Conservation (phyloP, 164 flowering plant genomes). For the Litsea cubeba region DNA sequence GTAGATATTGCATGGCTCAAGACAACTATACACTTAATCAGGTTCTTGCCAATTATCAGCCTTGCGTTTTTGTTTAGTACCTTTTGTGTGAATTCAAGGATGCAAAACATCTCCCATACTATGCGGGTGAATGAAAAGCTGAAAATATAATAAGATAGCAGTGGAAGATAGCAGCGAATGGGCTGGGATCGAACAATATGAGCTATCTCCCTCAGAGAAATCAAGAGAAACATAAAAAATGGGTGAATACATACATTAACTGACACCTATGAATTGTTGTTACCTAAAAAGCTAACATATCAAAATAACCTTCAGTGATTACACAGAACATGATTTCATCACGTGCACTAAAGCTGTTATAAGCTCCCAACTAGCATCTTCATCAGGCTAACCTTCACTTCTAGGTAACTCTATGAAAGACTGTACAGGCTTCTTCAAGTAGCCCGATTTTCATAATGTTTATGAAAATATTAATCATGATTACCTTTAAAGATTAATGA, state of each 20-base stretch:
- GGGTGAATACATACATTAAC: no score
- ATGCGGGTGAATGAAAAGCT: neutral
- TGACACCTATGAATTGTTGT: neutral
- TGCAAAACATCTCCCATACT: slow-evolving; percentile 91
- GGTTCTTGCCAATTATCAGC: slow-evolving; percentile 38
- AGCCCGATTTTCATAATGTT: slow-evolving; percentile 61
- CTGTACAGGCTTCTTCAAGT: slow-evolving; percentile 68
- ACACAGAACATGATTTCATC: slow-evolving; percentile 94
- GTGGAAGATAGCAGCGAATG: neutral
- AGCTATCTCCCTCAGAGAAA: neutral
- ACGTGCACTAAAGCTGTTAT: slow-evolving; percentile 88
- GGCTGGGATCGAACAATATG: neutral
- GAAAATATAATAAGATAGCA: neutral
- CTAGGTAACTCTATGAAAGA: slow-evolving; percentile 96
- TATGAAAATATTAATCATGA: slow-evolving; percentile 48
- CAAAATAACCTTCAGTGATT: slow-evolving; percentile 9
- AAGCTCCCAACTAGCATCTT: slow-evolving; percentile 77
- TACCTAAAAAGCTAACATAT: neutral
- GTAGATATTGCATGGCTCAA: no score
- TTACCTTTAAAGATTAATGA: slow-evolving; percentile 42
- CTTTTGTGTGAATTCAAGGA: slow-evolving; percentile 55
- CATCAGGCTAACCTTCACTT: slow-evolving; percentile 58
- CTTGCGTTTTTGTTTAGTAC: slow-evolving; percentile 80
- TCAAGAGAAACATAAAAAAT: neutral
- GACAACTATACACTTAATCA: no score